A percentile compares a stretch with the other conserved stretches of the same genome.
Evolutionary conservation across 2,329 filamentous ascomycete genomes (phyloP).

Genomic region (Colletotrichum euphorbiae): DNA sequence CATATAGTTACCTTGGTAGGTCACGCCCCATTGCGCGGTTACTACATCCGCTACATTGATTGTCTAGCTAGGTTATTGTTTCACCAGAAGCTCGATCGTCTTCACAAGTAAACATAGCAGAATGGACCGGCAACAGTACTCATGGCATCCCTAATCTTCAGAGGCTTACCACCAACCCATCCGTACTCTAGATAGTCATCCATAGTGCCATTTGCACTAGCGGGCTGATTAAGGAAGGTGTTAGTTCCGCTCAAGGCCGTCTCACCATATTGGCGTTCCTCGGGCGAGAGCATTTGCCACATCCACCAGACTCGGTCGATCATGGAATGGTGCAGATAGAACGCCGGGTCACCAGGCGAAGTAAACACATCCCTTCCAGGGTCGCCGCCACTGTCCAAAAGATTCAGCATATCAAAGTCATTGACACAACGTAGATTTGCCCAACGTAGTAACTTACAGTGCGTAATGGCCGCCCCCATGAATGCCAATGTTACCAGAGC

Average conservation of each 20-base stretch:
- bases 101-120: conserved; percentile 45
- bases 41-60: neutral
- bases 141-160: conserved; percentile 44
- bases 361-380: conserved; percentile 54
- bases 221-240: conserved; percentile 24
- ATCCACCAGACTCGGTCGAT: conserved; percentile 43
- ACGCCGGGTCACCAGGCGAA: conserved; percentile 52
- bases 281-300: conserved; percentile 42
- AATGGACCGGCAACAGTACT: conserved; percentile 46
- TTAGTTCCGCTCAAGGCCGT: conserved; percentile 42
- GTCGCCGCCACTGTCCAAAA: conserved; percentile 46
- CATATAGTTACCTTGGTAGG: too few relatives aligned
- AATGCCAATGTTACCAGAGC: conserved; percentile 46
- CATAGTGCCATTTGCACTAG: conserved; percentile 32
- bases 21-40: too few relatives aligned
- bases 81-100: neutral
- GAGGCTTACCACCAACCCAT: conserved; percentile 33
- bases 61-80: neutral
- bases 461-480: conserved; percentile 38
- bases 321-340: conserved; percentile 50
- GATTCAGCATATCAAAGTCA: neutral
- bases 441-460: neutral
- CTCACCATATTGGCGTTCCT: conserved; percentile 42
- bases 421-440: accelerated
- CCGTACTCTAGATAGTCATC: conserved; percentile 39